phyloP scores from a whole-genome alignment of 306 rosid genomes.

The Datisca glomerata region DNA sequence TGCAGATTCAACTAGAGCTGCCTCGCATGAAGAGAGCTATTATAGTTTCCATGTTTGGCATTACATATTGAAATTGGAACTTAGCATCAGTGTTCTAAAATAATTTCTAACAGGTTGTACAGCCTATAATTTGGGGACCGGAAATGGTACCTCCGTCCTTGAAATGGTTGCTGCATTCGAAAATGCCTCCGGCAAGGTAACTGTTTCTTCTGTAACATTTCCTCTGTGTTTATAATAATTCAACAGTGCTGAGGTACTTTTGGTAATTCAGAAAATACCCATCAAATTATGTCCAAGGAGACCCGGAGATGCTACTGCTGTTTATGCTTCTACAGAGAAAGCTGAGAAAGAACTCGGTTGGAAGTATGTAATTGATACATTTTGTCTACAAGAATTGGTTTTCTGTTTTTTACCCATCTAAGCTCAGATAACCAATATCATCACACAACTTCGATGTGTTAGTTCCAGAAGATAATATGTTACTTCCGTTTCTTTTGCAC shows the following conservation, averaged over 20 bases:
- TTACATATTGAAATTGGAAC: no score
- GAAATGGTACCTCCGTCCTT: conserved; percentile 79
- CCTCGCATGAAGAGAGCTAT: no score
- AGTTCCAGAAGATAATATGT: no score
- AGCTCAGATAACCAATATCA: no score
- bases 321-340: conserved; percentile 79
- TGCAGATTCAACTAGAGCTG: no score
- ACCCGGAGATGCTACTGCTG: conserved; percentile 83
- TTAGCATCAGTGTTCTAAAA: not conserved
- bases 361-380: conserved; percentile 54
- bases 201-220: not conserved
- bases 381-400: no score
- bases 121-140: conserved; percentile 88
- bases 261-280: conserved; percentile 54
- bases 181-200: conserved; percentile 74
- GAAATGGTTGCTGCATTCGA: conserved; percentile 92
- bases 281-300: conserved; percentile 65
- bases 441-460: no score
- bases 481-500: not conserved
- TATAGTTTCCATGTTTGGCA: no score
- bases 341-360: conserved; percentile 83
- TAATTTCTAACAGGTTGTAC: conserved; percentile 48
- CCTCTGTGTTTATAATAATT: no score
- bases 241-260: no score
- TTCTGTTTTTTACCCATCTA: no score